Conservation (phyloP, 1,139 yeast species). For the Zhuliangozyma parablackwelliae region DNA sequence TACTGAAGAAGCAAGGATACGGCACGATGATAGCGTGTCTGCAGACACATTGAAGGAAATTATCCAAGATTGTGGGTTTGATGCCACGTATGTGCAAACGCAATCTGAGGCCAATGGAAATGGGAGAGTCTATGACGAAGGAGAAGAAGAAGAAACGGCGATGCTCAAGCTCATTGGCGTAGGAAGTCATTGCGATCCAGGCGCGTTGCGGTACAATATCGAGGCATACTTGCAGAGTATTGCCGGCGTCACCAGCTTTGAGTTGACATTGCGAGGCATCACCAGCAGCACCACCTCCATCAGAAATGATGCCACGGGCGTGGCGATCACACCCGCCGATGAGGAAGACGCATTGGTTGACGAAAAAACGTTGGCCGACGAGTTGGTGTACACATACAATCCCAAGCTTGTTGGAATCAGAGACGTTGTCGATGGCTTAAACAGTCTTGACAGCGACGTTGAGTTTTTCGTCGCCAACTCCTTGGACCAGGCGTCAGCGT, state of each 20-base stretch:
- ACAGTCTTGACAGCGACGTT: conserved; percentile 19
- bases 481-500: conserved; percentile 41
- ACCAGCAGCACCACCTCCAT: conserved; percentile 2
- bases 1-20: conserved; percentile 66
- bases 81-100: conserved; percentile 34
- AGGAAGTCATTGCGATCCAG: conserved; percentile 6
- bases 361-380: conserved; percentile 18
- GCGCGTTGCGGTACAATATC: conserved; percentile 32
- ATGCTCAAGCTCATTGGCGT: conserved; percentile 34
- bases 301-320: neutral
- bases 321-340: neutral
- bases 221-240: conserved; percentile 35
- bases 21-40: conserved; percentile 33
- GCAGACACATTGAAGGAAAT: conserved; percentile 36
- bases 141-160: conserved; percentile 22
- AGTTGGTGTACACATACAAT: conserved; percentile 44
- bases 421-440: conserved; percentile 43
- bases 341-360: conserved; percentile 8
- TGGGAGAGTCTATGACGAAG: conserved; percentile 1
- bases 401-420: conserved; percentile 51
- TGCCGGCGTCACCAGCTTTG: conserved; percentile 24
- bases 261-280: conserved; percentile 12
- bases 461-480: conserved; percentile 42
- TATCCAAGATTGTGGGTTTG: conserved; percentile 78
- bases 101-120: neutral